These are phyloP conservation scores for Aureobasidium sp. DNA, from an alignment of 2,329 filamentous ascomycete species.

Conservation along the genomic window DNA sequence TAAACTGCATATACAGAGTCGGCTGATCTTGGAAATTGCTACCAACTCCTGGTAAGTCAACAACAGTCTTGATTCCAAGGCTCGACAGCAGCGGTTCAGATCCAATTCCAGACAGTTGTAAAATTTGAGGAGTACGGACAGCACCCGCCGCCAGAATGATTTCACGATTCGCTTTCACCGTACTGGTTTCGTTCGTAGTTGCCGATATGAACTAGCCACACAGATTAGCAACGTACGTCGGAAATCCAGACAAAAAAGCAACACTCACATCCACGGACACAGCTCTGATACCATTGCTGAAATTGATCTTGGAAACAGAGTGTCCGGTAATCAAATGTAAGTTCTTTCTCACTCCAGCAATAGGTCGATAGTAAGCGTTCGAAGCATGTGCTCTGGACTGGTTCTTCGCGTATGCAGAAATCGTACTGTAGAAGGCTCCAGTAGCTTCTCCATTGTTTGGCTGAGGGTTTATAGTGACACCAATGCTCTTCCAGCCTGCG, in stretches of 20 bases:
- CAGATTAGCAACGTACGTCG: neutral
- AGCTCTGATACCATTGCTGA: neutral
- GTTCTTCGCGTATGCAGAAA: slow-evolving; percentile 25
- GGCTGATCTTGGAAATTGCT: slow-evolving; percentile 27
- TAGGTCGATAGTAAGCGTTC: slow-evolving; percentile 24
- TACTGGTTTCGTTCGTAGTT: neutral
- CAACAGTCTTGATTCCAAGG: slow-evolving; percentile 22
- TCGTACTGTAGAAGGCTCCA: slow-evolving; percentile 29
- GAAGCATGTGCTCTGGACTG: slow-evolving; percentile 28
- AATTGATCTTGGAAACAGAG: slow-evolving; percentile 16
- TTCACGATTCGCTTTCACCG: slow-evolving; percentile 17
- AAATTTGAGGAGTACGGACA: slow-evolving; percentile 25
- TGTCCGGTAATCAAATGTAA: slow-evolving; percentile 22
- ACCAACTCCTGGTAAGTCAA: slow-evolving; percentile 25
- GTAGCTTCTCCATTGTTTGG: slow-evolving; percentile 17
- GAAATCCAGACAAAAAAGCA: too few species aligned
- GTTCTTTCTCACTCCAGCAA: slow-evolving; percentile 23
- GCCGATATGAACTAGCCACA: slow-evolving; percentile 13
- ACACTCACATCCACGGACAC: neutral
- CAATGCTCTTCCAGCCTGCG: slow-evolving; percentile 15
- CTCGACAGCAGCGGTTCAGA: slow-evolving; percentile 17
- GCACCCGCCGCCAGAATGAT: slow-evolving; percentile 30
- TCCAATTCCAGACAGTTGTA: slow-evolving; percentile 26
- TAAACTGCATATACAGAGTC: neutral
- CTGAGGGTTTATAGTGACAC: slow-evolving; percentile 14